These are phyloP conservation scores for Cladosporium sphaerospermum DNA, from an alignment of 2,329 filamentous ascomycete genomes.

Conservation along the genomic window DNA sequence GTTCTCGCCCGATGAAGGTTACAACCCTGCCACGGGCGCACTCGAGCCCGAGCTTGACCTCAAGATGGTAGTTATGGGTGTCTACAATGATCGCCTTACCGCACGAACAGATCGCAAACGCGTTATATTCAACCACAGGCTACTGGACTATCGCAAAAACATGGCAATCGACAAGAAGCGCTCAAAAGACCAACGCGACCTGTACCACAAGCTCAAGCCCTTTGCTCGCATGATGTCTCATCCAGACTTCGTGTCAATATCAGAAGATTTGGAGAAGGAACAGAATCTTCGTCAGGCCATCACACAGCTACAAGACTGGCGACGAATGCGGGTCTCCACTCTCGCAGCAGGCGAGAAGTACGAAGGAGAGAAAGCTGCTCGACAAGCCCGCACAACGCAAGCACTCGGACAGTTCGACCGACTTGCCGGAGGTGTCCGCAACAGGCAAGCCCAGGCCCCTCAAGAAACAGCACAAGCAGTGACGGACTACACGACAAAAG, in stretches of 20 bases:
- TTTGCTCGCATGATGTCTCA: slow-evolving; percentile 97
- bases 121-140: slow-evolving; percentile 89
- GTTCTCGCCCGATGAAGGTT: slow-evolving; percentile 90
- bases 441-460: slow-evolving; percentile 18
- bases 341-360: slow-evolving; percentile 85
- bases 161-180: slow-evolving; percentile 85
- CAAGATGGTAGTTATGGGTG: slow-evolving; percentile 96
- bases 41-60: slow-evolving; percentile 94
- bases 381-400: slow-evolving; percentile 53
- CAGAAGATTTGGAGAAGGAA: slow-evolving; percentile 80
- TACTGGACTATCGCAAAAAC: slow-evolving; percentile 92
- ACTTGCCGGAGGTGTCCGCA: slow-evolving; percentile 22
- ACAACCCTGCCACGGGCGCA: slow-evolving; percentile 76
- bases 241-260: slow-evolving; percentile 80
- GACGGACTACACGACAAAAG: slow-evolving; percentile 27
- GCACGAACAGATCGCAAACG: slow-evolving; percentile 91
- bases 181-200: slow-evolving; percentile 87
- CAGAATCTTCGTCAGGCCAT: slow-evolving; percentile 88
- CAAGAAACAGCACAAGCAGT: slow-evolving; percentile 27
- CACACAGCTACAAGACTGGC: slow-evolving; percentile 87
- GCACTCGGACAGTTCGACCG: slow-evolving; percentile 26
- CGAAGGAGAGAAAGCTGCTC: slow-evolving; percentile 75
- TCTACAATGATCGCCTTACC: slow-evolving; percentile 89
- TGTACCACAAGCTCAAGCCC: slow-evolving; percentile 89
- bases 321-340: slow-evolving; percentile 74